A percentile compares a stretch with the other conserved stretches of the same genome.
phyloP scores from a whole-genome alignment of 2,329 filamentous ascomycete genomes.

The Neofusicoccum laricinum region DNA sequence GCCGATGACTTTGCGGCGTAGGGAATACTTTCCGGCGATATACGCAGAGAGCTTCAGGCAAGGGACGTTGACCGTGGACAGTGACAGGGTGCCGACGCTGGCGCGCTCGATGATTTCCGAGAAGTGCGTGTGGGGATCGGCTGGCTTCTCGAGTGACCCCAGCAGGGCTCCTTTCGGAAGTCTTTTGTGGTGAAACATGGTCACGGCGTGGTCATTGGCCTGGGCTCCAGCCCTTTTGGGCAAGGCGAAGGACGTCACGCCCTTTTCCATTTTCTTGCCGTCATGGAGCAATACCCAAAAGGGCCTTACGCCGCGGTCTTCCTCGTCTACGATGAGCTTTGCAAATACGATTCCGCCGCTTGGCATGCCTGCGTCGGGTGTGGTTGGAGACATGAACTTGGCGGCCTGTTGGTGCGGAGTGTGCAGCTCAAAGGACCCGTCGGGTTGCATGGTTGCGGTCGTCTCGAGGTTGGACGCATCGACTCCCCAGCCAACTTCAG shows the following conservation, averaged over 20 bases:
- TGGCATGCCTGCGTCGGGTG: slow-evolving; percentile 23
- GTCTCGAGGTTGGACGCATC: slow-evolving; percentile 41
- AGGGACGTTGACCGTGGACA: slow-evolving; percentile 9
- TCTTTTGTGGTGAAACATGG: slow-evolving; percentile 32
- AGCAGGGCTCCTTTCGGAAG: slow-evolving; percentile 28
- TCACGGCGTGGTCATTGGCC: slow-evolving; percentile 32
- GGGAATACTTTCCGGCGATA: not conserved
- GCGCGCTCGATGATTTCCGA: slow-evolving; percentile 17
- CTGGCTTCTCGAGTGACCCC: slow-evolving; percentile 20
- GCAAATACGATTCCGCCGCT: slow-evolving; percentile 35
- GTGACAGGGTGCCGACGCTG: slow-evolving; percentile 11
- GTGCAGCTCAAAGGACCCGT: slow-evolving; percentile 36
- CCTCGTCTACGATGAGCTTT: slow-evolving; percentile 26
- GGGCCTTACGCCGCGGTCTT: slow-evolving; percentile 28
- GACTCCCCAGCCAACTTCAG: slow-evolving; percentile 40
- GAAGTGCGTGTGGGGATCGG: slow-evolving; percentile 27
- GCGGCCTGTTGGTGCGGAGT: slow-evolving; percentile 31
- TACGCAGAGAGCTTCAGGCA: slow-evolving; percentile 11
- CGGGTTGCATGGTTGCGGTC: slow-evolving; percentile 32
- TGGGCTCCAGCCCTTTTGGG: slow-evolving; percentile 29
- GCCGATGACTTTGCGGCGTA: not conserved
- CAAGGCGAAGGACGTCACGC: slow-evolving; percentile 27
- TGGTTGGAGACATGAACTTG: slow-evolving; percentile 31
- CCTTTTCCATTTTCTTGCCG: slow-evolving; percentile 25
- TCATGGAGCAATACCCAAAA: slow-evolving; percentile 33